Conservation (phyloP, 1,139 yeast species). For the Groenewaldozyma auringiensis region DNA sequence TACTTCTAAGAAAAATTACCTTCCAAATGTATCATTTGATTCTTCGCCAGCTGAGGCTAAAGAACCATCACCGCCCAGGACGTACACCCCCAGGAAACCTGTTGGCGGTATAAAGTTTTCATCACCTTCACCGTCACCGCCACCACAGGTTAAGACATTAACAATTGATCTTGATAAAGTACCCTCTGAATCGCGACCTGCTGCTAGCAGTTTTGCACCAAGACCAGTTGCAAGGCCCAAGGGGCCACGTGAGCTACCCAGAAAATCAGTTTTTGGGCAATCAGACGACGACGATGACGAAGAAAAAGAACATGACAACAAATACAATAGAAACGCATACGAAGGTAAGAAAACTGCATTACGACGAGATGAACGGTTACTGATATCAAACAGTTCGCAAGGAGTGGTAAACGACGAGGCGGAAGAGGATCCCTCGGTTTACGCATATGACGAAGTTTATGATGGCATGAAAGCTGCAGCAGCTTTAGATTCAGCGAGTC, state of each 20-base stretch:
- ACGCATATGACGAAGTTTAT: slow-evolving; percentile 35
- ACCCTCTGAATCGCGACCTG: not conserved
- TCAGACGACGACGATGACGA: slow-evolving; percentile 14
- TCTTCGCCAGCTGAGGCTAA: not conserved
- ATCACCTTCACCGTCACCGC: not conserved
- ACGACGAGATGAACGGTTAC: slow-evolving; percentile 17
- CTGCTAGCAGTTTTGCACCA: slow-evolving; percentile 9
- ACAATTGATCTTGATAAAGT: slow-evolving; percentile 4
- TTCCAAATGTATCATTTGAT: not conserved
- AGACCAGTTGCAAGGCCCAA: slow-evolving; percentile 13
- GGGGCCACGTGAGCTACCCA: slow-evolving; percentile 17
- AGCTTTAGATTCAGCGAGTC: slow-evolving; percentile 19
- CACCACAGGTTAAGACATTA: not conserved
- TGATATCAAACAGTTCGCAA: slow-evolving; percentile 17
- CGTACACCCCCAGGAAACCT: not conserved
- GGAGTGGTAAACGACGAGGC: slow-evolving; percentile 12
- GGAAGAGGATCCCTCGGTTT: slow-evolving; percentile 21
- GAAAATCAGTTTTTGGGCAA: slow-evolving; percentile 12
- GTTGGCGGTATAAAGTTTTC: not conserved
- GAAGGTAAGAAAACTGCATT: slow-evolving; percentile 10
- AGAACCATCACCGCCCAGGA: not conserved
- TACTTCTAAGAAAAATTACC: not conserved
- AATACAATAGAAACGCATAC: too few species aligned
- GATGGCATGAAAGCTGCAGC: slow-evolving; percentile 32
- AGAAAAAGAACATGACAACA: slow-evolving; percentile 7